Percentiles rank a stretch among this genome's conserved stretches.
These are phyloP conservation scores for Blastocystis sp. DNA, from an alignment of 352 stramenopile genomes.

Conservation along the genomic window DNA sequence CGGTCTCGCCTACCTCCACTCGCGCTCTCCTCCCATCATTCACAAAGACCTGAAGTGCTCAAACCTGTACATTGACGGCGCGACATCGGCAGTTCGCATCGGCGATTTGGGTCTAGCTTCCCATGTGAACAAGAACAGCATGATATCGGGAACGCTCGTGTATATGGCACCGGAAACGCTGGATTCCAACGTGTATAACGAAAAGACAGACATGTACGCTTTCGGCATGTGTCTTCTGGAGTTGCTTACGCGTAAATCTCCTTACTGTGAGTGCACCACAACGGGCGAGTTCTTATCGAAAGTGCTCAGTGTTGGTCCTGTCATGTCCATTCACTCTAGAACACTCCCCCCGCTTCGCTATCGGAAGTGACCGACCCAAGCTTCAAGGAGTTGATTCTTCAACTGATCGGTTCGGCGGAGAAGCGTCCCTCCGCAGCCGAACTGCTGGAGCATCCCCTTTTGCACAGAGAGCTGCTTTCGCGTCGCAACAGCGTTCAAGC, in stretches of 20 bases:
- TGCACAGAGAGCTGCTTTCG: background rate
- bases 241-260: conserved; percentile 95
- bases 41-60: conserved; percentile 78
- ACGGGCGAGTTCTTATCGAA: conserved; percentile 79
- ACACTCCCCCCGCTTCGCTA: background rate
- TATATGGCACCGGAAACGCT: conserved; percentile 98
- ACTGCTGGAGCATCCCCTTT: background rate
- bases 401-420: background rate
- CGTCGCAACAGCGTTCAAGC: too few relatives aligned
- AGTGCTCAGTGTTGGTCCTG: conserved; percentile 62
- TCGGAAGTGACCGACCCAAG: background rate
- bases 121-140: background rate
- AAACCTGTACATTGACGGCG: conserved; percentile 80
- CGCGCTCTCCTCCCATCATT: conserved; percentile 72
- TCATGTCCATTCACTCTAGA: background rate
- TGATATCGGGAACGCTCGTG: conserved; percentile 79
- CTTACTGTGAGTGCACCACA: conserved; percentile 77
- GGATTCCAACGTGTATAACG: conserved; percentile 65
- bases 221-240: conserved; percentile 98
- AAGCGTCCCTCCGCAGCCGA: background rate
- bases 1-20: conserved; percentile 74
- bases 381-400: background rate
- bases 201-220: conserved; percentile 82
- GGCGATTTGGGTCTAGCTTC: conserved; percentile 69
- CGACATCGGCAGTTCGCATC: conserved; percentile 74